Evolutionary conservation across 768 basidiomycete genomes (phyloP), one percentile per base, ranked within the genome.

Genomic region (Wakefieldia striispora): DNA sequence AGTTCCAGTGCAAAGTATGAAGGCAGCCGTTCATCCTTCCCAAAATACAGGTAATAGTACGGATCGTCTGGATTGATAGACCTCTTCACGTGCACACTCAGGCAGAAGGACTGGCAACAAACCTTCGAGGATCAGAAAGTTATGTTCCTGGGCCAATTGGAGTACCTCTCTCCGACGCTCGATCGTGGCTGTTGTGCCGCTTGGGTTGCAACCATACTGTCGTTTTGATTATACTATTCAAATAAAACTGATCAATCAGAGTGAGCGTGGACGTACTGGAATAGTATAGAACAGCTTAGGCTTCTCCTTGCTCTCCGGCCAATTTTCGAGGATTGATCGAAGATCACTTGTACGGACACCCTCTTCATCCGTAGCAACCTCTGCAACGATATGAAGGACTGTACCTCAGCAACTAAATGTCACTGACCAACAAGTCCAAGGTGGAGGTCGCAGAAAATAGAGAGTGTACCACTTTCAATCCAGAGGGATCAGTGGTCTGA

Each of bases 111-210:
- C 20, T 43, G 10, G 7, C 14, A 12, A 44, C 65, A 20, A 55
- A 83, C 91, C 91, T 79, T 95, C 93, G 41, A 95, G 71, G 60
- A 97, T 88, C 46, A 95, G 65, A 56, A 95, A 80, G 60, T 87
- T 76, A 64, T 91, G 77, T 59, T 88, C 77, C 49, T 78, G 75
- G 13, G 87, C 84, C 14, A 95, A 75, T 52, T 75, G 70, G 21
- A 95, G 77, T 8, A 91, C 81, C 64, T 85, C 82, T 66, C 80
- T 74, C 33, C 86, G 79, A 43, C 93, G 79, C 47, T 83, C 79
- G 34, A 80, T 67, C 3, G 87, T 76, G 5, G 86, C 80, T 3
- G 91, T 92, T 65, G 80, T 81, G 1, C 93, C 93, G 8, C 86
- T 89, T 3, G 91, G 93, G 66, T 95, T 95, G 56, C 85, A 86